Conservation (phyloP, 1,284 basidiomycete genomes). For the Ganoderma boninense region DNA sequence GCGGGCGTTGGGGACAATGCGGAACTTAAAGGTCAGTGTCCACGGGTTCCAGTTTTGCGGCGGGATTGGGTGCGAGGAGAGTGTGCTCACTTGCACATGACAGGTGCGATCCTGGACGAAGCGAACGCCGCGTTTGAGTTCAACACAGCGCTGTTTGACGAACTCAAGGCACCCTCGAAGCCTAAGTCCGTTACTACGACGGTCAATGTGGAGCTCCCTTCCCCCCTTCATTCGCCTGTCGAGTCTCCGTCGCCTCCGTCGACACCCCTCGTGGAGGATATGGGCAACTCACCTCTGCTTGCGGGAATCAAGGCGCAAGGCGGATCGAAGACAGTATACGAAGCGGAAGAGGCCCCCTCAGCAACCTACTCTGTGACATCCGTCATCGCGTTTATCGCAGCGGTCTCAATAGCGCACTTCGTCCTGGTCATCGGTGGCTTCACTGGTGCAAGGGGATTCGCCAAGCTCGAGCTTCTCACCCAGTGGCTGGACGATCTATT, state of each 20-base stretch:
- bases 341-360: constrained; percentile 32
- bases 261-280: constrained; percentile 32
- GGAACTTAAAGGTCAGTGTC: constrained; percentile 61
- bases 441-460: constrained; percentile 55
- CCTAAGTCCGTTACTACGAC: constrained; percentile 20
- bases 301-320: constrained; percentile 24
- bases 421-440: constrained; percentile 58
- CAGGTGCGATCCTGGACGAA: constrained; percentile 63
- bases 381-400: constrained; percentile 55
- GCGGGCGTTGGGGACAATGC: constrained; percentile 62
- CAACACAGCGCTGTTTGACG: constrained; percentile 71
- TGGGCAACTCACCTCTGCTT: constrained; percentile 15
- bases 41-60: not conserved
- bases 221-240: constrained; percentile 28
- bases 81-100: constrained; percentile 1
- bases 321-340: constrained; percentile 29
- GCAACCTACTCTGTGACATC: constrained; percentile 45
- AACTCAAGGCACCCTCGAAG: constrained; percentile 44
- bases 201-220: constrained; percentile 33
- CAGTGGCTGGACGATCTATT: constrained; percentile 46
- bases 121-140: constrained; percentile 75
- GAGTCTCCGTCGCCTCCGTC: constrained; percentile 27
- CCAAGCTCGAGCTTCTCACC: constrained; percentile 53
- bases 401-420: constrained; percentile 61
- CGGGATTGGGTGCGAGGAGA: not conserved